Base-by-base conservation (phyloP, 176 grass and related monocot genomes). In the Phragmites australis region DNA sequence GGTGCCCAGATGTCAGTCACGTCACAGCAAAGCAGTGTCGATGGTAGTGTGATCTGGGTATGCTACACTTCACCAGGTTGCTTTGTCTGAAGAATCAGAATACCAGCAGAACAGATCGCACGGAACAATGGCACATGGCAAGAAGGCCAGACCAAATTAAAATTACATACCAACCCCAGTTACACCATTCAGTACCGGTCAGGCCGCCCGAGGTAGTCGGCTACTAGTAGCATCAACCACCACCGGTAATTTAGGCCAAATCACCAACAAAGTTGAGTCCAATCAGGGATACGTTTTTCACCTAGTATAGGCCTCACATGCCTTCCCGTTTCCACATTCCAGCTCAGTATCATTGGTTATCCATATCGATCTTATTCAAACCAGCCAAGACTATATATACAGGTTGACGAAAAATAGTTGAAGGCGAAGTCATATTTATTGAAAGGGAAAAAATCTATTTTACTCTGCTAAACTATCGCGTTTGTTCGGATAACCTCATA, bases 201-300 rank as follows among this genome's bases (percentile, higher is more conserved):
- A 26, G 21, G 51, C 72, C 34, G 30, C 6, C 37, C 21, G 18
- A 31, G 18, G 70, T 64, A 74, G 17, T 10, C 44, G 31, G 34
- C 70, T 73, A 75, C 49, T 6, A n/a, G 14, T 60, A 41, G 53
- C 82, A 49, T 6, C 82, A 51, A 27, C 21, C 22, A 51, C 52
- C 82, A 9, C 8, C 1, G 21, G 49, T 49, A 50, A 60, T 77
- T 59, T 76, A 57, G 50, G 41, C 62, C 62, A 74, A 41, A 64
- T 72, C 69, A 32, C 12, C 41, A 8, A 46, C 18, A 82, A 63
- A n/a, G 9, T 18, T 15, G 57, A 56, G 19, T 5, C 30, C 43
- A 62, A 62, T 72, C 62, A 53, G 22, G 15, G 62, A 52, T 27
- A 42, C 23, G 46, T 68, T 65, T 50, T 52, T 54, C 48, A 68